Evolutionary conservation across 208 protist genomes (phyloP), one percentile per base, ranked within the genome.

Genomic region (Endotrypanum monterogeii): DNA sequence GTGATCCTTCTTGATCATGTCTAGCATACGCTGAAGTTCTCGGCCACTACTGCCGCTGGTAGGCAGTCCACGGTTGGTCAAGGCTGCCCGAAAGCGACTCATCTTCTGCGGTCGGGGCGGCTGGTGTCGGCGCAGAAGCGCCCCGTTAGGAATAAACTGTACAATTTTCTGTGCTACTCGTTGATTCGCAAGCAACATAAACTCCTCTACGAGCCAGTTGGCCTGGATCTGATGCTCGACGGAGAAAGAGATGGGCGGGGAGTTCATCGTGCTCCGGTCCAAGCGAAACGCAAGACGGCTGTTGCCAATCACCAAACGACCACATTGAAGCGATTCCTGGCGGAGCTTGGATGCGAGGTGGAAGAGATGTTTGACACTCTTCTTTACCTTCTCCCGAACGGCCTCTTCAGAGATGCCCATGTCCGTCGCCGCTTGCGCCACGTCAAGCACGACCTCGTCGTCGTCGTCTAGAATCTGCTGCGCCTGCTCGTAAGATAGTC

Each of bases 191-290:
- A 98, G 76, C 12, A 98, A 73, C 96, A 98, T 98, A 65, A 96
- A 96, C 83, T 98, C 94, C 77, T 98, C 94, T 50, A 98, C 89
- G 0, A 98, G 71, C 89, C 89, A 96, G 71, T 97, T 96, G 25
- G 92, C 89, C 46, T 92, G 80, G 37, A 88, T 94, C 77, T 85
- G 89, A 20, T 61, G 28, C 52, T 74, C 41, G 14, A 93, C 80
- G 28, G 61, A 78, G 70, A 95, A 94, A 6, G 85, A 87, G 39
- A 78, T 71, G 6, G 92, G 89, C 37, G 80, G 73, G 3, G 51
- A 69, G 67, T 67, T 82, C 55, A 57, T 51, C 16, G 73, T 60
- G 46, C 83, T 87, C 55, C 89, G 78, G 35, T 89, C 83, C 74
- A 95, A 94, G 32, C 56, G 35, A 71, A 95, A 96, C 39, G 54